Evolutionary conservation across 2,329 filamentous ascomycete species (phyloP).

Genomic region (Penicillium rolfsii): DNA sequence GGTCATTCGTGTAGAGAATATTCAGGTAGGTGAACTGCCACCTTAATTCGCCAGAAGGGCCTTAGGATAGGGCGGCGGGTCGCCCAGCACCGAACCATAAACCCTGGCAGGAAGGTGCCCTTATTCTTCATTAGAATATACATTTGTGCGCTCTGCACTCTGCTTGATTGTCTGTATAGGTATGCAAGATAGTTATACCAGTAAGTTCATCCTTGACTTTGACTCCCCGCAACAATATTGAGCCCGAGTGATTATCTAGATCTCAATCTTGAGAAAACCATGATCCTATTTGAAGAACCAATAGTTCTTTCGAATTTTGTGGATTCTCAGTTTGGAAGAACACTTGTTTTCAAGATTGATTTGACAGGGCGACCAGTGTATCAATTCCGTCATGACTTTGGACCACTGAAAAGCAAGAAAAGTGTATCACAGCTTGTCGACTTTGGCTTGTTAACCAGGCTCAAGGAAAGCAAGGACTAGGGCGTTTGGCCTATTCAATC

Average conservation of each 20-base stretch:
- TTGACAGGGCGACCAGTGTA: constrained; percentile 40
- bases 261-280: constrained; percentile 51
- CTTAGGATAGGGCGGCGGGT: neutral
- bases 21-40: no score
- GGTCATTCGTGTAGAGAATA: no score
- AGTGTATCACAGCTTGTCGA: constrained; percentile 41
- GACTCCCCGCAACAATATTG: constrained; percentile 10
- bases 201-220: no score
- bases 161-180: constrained; percentile 50
- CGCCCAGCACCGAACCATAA: neutral
- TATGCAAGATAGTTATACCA: constrained; percentile 41
- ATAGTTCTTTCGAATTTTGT: constrained; percentile 39
- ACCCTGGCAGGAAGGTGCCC: constrained; percentile 32
- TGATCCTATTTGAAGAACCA: constrained; percentile 41
- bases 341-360: constrained; percentile 41
- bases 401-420: constrained; percentile 31
- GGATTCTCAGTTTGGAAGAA: constrained; percentile 35
- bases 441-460: constrained; percentile 42
- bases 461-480: constrained; percentile 46
- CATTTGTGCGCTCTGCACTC: constrained; percentile 44
- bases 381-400: constrained; percentile 38
- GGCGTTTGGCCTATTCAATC: constrained; percentile 49
- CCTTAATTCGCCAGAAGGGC: neutral
- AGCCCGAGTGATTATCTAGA: constrained; percentile 33
- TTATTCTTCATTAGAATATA: constrained; percentile 41